Evolutionary conservation across 306 rosid species (phyloP), one percentile per base, ranked within the genome.

Genomic region (Prunus campanulata): DNA sequence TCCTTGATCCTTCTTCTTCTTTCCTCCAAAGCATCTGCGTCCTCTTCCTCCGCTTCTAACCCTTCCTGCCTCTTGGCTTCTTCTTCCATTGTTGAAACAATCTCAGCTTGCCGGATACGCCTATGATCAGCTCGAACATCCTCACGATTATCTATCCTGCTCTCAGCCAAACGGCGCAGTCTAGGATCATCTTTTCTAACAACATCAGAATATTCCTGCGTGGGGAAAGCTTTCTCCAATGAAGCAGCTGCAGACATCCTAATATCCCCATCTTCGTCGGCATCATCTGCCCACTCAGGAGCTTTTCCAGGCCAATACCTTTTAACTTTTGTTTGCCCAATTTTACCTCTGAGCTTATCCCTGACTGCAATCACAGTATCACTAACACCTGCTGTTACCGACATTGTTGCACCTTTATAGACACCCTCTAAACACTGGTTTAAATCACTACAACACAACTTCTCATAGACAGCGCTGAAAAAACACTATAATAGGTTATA

Each of bases 281-380:
- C 90, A 10, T 89, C 96, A 71, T 92, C 98, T 20, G 89, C 97
- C 97, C 97, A 95, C 83, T 92, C 98, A 0, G 98, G 98, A 51
- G 86, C 97, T 82, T 93, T 92, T 68, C 98, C 98, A 0, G 98
- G 98, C 98, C 98, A 95, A 82, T 95, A 95, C 75, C 97, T 86
- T 77, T 86, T 87, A 50, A 95, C 97, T 68, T 90, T 95, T 1
- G 97, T 95, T 82, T 89, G 93, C 55, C 97, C 97, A 72, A 95
- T 95, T 90, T 90, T 95, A 81, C 98, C 98, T 61, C 91, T 84
- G 11, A 95, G 96, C 80, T 95, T 95, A 74, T 95, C 98, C 86
- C 98, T 88, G 22, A 95, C 60, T 19, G 98, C 89, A 73, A 95
- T 92, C 44, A 90, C 70, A 3, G 97, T 82, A 83, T 95, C 97